Conservation (phyloP, 768 basidiomycete genomes). For the Gloeopeniophorella convolvens region DNA sequence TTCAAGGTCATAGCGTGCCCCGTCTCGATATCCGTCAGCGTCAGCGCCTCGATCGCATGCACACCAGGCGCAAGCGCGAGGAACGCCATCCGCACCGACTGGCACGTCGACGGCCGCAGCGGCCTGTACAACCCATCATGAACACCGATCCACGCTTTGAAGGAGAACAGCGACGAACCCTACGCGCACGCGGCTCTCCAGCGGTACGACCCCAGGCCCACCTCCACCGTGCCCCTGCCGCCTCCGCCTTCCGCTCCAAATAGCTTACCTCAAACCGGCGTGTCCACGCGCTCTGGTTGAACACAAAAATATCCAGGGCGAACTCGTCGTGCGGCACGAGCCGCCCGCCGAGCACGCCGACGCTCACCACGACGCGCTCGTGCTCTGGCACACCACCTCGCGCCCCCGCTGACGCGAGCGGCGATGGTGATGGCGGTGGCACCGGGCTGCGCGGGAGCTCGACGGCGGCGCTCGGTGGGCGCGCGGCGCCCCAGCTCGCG, state of each 20-base stretch:
- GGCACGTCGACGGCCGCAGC: constrained; percentile 72
- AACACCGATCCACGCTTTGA: too few relatives aligned
- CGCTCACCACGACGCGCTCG: constrained; percentile 64
- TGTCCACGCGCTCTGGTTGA: constrained; percentile 71
- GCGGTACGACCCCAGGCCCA: constrained; percentile 57
- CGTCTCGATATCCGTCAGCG: constrained; percentile 69
- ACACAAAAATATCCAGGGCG: constrained; percentile 81
- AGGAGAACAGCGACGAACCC: constrained; percentile 48
- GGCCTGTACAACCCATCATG: constrained; percentile 49
- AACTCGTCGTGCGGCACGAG: constrained; percentile 73
- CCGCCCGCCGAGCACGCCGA: constrained; percentile 42
- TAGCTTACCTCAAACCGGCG: constrained; percentile 72
- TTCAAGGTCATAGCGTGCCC: constrained; percentile 67
- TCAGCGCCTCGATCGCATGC: constrained; percentile 65
- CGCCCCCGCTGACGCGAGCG: constrained; percentile 46
- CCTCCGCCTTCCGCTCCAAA: constrained; percentile 45
- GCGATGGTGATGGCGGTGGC: constrained; percentile 32
- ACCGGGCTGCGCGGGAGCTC: constrained; percentile 58
- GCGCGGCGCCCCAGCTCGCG: constrained; percentile 39
- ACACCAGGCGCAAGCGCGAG: constrained; percentile 75
- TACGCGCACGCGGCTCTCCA: constrained; percentile 73
- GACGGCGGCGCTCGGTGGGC: constrained; percentile 48
- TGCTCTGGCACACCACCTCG: constrained; percentile 36
- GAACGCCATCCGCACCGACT: constrained; percentile 83
- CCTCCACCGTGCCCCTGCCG: constrained; percentile 33